These are phyloP conservation scores for Fusarium coicis DNA, from an alignment of 2,329 filamentous ascomycete species.

Conservation along the genomic window DNA sequence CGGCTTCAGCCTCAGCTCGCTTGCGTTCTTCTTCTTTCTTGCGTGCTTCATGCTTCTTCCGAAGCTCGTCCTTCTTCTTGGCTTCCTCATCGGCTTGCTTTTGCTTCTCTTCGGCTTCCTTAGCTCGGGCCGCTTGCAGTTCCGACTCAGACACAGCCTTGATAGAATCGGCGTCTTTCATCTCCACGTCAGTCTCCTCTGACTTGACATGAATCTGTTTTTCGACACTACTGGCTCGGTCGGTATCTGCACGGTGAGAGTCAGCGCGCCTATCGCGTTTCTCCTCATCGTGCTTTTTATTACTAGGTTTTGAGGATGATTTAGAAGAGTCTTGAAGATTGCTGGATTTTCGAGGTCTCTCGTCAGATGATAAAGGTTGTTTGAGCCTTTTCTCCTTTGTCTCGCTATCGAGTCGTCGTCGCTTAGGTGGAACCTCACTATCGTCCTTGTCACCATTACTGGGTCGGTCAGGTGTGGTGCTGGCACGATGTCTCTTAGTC, in stretches of 20 bases:
- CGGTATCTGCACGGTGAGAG: conserved; percentile 55
- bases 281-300: conserved; percentile 57
- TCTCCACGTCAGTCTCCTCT: conserved; percentile 66
- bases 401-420: conserved; percentile 67
- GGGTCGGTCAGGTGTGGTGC: conserved; percentile 66
- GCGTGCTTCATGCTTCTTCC: conserved; percentile 49
- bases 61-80: conserved; percentile 49
- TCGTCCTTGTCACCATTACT: conserved; percentile 65
- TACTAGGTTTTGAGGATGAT: conserved; percentile 46
- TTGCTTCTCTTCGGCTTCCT: conserved; percentile 42
- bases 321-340: conserved; percentile 55
- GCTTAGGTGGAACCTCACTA: conserved; percentile 63
- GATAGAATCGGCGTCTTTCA: conserved; percentile 59
- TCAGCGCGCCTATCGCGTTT: conserved; percentile 52
- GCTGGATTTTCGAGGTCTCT: conserved; percentile 56
- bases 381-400: conserved; percentile 60
- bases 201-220: conserved; percentile 67
- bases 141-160: conserved; percentile 44
- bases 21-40: conserved; percentile 50
- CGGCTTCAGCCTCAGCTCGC: conserved; percentile 46
- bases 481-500: conserved; percentile 68
- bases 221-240: conserved; percentile 56
- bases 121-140: conserved; percentile 52
- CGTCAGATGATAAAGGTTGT: conserved; percentile 58
- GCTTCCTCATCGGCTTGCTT: conserved; percentile 48